Evolutionary conservation across 176 grass and related monocot genomes (phyloP).

Genomic region (Chloris gayana): DNA sequence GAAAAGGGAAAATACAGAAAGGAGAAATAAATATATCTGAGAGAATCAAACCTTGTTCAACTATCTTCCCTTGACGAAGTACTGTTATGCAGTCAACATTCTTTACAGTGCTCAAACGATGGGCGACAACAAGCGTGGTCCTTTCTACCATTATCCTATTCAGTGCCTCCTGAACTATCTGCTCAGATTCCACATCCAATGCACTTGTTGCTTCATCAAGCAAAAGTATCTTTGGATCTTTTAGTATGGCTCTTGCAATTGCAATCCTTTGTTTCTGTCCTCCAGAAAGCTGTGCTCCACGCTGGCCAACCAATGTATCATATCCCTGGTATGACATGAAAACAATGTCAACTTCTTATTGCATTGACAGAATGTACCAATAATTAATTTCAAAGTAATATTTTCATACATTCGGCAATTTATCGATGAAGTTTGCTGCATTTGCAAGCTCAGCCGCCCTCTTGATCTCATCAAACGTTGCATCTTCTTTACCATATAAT

Average conservation of each 20-base stretch:
- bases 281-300: slow-evolving; percentile 82
- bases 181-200: slow-evolving; percentile 83
- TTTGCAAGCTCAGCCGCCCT: slow-evolving; percentile 62
- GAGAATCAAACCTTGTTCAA: slow-evolving; percentile 68
- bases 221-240: slow-evolving; percentile 80
- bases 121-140: slow-evolving; percentile 77
- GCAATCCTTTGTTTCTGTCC: slow-evolving; percentile 94
- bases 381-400: not conserved
- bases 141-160: slow-evolving; percentile 71
- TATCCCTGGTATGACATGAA: slow-evolving; percentile 55
- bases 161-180: slow-evolving; percentile 81
- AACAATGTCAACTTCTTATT: slow-evolving; percentile 5
- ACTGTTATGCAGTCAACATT: slow-evolving; percentile 79
- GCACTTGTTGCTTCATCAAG: slow-evolving; percentile 96
- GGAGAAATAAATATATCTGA: slow-evolving; percentile 16
- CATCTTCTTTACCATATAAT: slow-evolving; percentile 58
- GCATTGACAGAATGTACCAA: not conserved
- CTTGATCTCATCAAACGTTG: slow-evolving; percentile 58
- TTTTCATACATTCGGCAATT: slow-evolving; percentile 56
- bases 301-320: slow-evolving; percentile 86
- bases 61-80: slow-evolving; percentile 69
- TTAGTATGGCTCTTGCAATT: slow-evolving; percentile 89
- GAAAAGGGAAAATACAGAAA: slow-evolving; percentile 7
- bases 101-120: slow-evolving; percentile 82
- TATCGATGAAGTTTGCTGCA: slow-evolving; percentile 68